A percentile compares a stretch with the other conserved stretches of the same genome.
These are phyloP conservation scores for Ogataea thermomethanolica DNA, from an alignment of 805 yeast genomes.

Conservation along the genomic window DNA sequence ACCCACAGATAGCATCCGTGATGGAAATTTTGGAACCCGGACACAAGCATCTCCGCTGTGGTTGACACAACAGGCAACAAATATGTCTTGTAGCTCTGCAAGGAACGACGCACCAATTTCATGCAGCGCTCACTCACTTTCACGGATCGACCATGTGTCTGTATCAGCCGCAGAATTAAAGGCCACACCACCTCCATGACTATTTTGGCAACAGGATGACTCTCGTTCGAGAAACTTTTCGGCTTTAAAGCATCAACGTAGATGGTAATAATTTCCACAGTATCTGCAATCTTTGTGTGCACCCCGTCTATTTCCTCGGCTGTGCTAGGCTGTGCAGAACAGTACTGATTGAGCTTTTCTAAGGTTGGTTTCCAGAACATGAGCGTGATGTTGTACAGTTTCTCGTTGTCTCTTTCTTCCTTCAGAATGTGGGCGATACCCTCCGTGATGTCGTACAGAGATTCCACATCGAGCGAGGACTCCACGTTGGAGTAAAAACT, in stretches of 20 bases:
- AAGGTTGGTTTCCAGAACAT: constrained; percentile 69
- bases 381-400: constrained; percentile 49
- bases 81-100: constrained; percentile 59
- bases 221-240: constrained; percentile 30
- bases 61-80: constrained; percentile 57
- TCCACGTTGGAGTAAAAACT: constrained; percentile 61
- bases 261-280: constrained; percentile 63
- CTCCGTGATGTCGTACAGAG: constrained; percentile 77
- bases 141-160: constrained; percentile 53
- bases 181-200: constrained; percentile 61
- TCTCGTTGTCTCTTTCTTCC: constrained; percentile 49
- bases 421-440: constrained; percentile 83
- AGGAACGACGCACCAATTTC: constrained; percentile 61
- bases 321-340: constrained; percentile 10
- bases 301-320: constrained; percentile 33
- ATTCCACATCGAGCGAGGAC: constrained; percentile 57
- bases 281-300: constrained; percentile 58
- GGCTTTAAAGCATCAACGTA: constrained; percentile 58
- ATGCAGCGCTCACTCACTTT: constrained; percentile 71
- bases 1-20: constrained; percentile 89
- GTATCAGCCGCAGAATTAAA: constrained; percentile 43
- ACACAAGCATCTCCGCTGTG: constrained; percentile 62
- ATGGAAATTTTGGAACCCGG: constrained; percentile 65
- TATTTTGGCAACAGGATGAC: constrained; percentile 50
- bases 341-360: constrained; percentile 37